These are phyloP conservation scores for Sideroxylon spinosum DNA, from an alignment of 179 eudicot genomes.

Conservation along the genomic window DNA sequence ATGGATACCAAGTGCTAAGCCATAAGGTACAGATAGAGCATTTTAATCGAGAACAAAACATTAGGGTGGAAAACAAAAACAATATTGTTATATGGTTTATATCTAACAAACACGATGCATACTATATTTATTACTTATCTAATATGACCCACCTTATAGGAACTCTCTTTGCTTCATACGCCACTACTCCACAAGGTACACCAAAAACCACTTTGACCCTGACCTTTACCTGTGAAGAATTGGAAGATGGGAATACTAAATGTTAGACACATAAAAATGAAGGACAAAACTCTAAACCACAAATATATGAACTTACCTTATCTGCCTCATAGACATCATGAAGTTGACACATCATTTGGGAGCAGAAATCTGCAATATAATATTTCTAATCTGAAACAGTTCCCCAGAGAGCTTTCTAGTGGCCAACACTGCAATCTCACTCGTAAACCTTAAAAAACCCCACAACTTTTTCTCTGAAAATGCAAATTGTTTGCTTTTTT, in stretches of 20 bases:
- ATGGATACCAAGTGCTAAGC: slow-evolving; percentile 4
- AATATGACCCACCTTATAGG: slow-evolving; percentile 67
- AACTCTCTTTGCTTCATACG: slow-evolving; percentile 61
- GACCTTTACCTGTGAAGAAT: slow-evolving; percentile 45
- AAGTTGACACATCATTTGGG: slow-evolving; percentile 57
- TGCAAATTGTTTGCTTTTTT: not conserved
- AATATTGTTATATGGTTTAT: not conserved
- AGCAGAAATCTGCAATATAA: slow-evolving; percentile 52
- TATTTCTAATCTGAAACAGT: slow-evolving; percentile 55
- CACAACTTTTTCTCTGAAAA: slow-evolving; percentile 46
- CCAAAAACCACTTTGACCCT: slow-evolving; percentile 61
- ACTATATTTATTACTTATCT: slow-evolving; percentile 52
- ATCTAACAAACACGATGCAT: slow-evolving; percentile 1
- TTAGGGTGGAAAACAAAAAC: not conserved
- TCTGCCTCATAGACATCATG: slow-evolving; percentile 52
- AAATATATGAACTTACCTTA: slow-evolving; percentile 37
- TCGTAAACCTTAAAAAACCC: slow-evolving; percentile 48
- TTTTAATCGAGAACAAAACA: not conserved
- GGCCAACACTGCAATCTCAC: slow-evolving; percentile 62
- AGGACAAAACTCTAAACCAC: not conserved
- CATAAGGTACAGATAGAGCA: not conserved
- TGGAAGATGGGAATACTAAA: not conserved
- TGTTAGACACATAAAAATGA: not conserved
- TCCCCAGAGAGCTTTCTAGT: slow-evolving; percentile 53
- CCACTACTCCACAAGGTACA: slow-evolving; percentile 51